Evolutionary conservation across 2,329 filamentous ascomycete species (phyloP).

Genomic region (Fusarium denticulatum): DNA sequence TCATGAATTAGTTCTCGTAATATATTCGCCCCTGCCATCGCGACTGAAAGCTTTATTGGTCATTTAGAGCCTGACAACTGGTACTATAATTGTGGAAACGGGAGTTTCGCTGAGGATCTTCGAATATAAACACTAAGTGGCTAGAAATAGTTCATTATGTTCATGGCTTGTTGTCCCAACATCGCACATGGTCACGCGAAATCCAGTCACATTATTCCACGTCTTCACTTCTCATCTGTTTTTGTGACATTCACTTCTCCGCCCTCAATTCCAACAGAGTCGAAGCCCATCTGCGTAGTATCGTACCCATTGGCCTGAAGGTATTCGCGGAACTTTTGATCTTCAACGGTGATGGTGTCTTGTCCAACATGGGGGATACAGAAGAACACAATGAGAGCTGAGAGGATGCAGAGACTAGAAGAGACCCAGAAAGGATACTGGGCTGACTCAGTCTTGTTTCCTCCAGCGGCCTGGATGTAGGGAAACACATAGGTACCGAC

Average conservation of each 20-base stretch:
- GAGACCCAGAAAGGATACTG: constrained; percentile 94
- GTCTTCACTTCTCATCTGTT: constrained; percentile 14
- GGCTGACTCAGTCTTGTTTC: constrained; percentile 64
- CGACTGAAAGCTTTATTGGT: not conserved
- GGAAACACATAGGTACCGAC: constrained; percentile 86
- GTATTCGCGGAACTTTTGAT: constrained; percentile 78
- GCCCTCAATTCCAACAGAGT: constrained; percentile 39
- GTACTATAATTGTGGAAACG: not conserved
- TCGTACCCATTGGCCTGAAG: constrained; percentile 81
- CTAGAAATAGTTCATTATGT: not conserved
- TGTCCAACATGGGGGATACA: constrained; percentile 81
- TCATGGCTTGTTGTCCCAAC: not conserved
- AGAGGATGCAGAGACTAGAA: constrained; percentile 78
- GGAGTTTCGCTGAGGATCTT: not conserved
- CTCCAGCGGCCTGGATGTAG: constrained; percentile 72
- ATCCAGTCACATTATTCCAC: not conserved
- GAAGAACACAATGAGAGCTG: constrained; percentile 67
- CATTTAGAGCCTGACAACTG: too few species aligned
- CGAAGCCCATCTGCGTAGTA: constrained; percentile 63
- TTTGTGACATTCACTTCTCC: constrained; percentile 13
- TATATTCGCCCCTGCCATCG: not conserved
- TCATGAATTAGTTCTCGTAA: too few species aligned
- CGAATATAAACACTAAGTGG: not conserved
- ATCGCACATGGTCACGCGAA: not conserved
- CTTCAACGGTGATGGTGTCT: constrained; percentile 85